A percentile compares a stretch with the other conserved stretches of the same genome.
Conservation (phyloP, 2,329 filamentous ascomycete species). For the Penicillium polonicum region DNA sequence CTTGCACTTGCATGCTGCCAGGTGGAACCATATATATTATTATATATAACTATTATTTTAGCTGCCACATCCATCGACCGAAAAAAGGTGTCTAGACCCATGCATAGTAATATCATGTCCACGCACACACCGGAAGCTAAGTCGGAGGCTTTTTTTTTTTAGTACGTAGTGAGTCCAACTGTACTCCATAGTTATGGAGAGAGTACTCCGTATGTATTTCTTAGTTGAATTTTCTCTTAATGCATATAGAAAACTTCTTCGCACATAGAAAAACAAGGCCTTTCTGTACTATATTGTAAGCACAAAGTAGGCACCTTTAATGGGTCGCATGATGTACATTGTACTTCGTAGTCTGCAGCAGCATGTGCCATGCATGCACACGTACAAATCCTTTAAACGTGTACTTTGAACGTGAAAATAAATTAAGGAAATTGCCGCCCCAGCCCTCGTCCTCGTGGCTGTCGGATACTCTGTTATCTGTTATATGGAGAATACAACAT, state of each 20-base stretch:
- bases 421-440: background rate
- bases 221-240: background rate
- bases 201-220: background rate
- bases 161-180: background rate
- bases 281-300: background rate
- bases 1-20: slow-evolving; percentile 3
- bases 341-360: background rate
- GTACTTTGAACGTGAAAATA: background rate
- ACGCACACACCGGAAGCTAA: background rate
- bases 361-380: background rate
- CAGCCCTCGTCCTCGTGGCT: background rate
- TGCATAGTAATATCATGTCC: background rate
- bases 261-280: background rate
- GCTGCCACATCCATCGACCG: background rate
- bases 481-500: background rate
- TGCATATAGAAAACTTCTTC: background rate
- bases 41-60: background rate
- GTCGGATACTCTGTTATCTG: background rate
- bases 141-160: background rate
- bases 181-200: no score
- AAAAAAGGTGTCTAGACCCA: background rate
- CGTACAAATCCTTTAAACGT: background rate
- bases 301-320: background rate
- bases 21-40: background rate
- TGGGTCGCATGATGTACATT: background rate